Conservation (phyloP, 257 asterid genomes). For the Paulownia fortunei region DNA sequence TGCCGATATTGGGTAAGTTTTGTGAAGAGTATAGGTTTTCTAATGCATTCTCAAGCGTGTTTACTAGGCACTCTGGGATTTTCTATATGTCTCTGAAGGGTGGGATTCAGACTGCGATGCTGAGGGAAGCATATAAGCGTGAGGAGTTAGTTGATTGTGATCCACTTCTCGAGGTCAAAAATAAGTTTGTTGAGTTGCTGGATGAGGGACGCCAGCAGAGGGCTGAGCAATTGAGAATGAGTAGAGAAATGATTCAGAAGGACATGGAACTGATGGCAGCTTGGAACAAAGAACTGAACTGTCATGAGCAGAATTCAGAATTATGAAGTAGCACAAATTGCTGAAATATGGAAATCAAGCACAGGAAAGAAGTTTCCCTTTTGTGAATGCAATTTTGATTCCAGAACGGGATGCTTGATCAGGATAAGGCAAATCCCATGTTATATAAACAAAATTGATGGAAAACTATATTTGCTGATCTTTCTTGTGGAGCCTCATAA, state of each 20-base stretch:
- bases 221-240: slow-evolving; percentile 55
- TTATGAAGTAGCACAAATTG: slow-evolving; percentile 27
- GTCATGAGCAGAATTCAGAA: slow-evolving; percentile 13
- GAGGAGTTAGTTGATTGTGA: slow-evolving; percentile 55
- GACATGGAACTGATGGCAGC: slow-evolving; percentile 55
- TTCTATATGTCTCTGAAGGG: slow-evolving; percentile 89
- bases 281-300: slow-evolving; percentile 27
- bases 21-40: slow-evolving; percentile 82
- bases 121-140: slow-evolving; percentile 89
- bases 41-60: slow-evolving; percentile 74
- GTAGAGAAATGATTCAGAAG: slow-evolving; percentile 45
- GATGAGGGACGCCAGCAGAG: slow-evolving; percentile 62
- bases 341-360: slow-evolving; percentile 16
- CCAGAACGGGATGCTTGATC: not conserved
- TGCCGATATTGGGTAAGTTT: slow-evolving; percentile 72
- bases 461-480: not conserved
- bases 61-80: slow-evolving; percentile 88
- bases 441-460: not conserved
- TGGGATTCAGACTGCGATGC: slow-evolving; percentile 84
- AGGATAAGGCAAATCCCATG: not conserved
- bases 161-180: slow-evolving; percentile 59
- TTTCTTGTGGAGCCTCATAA: slow-evolving; percentile 2
- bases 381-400: not conserved
- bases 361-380: not conserved
- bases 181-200: slow-evolving; percentile 73